Evolutionary conservation across 768 basidiomycete species (phyloP).

Genomic region (Amanita rimosa): DNA sequence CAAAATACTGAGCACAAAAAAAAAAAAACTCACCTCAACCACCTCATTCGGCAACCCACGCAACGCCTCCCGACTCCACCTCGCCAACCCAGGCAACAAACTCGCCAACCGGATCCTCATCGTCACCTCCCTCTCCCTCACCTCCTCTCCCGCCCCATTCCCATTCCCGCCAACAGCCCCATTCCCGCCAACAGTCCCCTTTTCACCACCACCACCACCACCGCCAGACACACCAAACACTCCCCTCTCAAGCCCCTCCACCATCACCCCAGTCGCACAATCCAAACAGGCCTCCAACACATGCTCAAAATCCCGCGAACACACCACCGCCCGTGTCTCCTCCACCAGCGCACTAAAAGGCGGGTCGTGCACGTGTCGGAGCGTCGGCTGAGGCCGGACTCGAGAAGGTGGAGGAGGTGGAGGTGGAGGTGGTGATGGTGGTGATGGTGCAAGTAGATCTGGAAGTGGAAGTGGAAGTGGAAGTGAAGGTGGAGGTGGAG

Average conservation of each 20-base stretch:
- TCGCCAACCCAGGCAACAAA: conserved; percentile 67
- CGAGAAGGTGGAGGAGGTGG: not conserved
- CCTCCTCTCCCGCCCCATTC: conserved; percentile 20
- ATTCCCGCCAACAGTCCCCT: too few relatives aligned
- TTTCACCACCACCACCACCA: too few relatives aligned
- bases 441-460: not conserved
- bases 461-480: conserved; percentile 10
- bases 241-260: conserved; percentile 50
- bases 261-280: conserved; percentile 50
- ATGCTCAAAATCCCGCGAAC: conserved; percentile 56
- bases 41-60: conserved; percentile 68
- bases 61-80: conserved; percentile 65
- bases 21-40: conserved; percentile 52
- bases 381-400: not conserved
- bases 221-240: conserved; percentile 43
- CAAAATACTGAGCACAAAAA: not conserved
- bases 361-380: conserved; percentile 18
- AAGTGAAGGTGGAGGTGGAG: conserved; percentile 2
- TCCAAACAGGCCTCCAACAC: conserved; percentile 71
- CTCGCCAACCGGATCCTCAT: conserved; percentile 64
- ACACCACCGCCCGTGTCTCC: conserved; percentile 55
- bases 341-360: conserved; percentile 53
- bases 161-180: conserved; percentile 2
- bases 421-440: conserved; percentile 8
- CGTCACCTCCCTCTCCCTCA: too few relatives aligned